These are phyloP conservation scores for Tuctoria greenei DNA, from an alignment of 176 grass and related monocot species.

Conservation along the genomic window DNA sequence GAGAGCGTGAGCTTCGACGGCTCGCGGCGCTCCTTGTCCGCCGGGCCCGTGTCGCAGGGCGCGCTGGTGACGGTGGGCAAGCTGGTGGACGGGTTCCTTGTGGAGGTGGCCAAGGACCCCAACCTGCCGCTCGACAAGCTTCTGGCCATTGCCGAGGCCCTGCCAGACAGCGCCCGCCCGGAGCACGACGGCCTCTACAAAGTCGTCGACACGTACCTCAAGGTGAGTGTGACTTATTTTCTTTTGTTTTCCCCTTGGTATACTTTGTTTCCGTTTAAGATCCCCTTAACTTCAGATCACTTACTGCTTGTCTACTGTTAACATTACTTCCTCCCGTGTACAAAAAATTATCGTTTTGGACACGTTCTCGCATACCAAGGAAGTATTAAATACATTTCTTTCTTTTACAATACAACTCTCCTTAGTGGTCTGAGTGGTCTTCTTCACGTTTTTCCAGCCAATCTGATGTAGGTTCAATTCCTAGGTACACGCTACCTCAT, in stretches of 20 bases:
- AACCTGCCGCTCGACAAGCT: slow-evolving; percentile 79
- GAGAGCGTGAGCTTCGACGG: slow-evolving; percentile 90
- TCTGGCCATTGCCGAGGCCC: slow-evolving; percentile 72
- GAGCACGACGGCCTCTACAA: slow-evolving; percentile 92
- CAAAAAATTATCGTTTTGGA: no score
- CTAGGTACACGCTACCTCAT: no score
- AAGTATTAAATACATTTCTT: no score
- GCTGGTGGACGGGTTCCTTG: slow-evolving; percentile 70
- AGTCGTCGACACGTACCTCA: slow-evolving; percentile 85
- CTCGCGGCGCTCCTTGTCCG: slow-evolving; percentile 59
- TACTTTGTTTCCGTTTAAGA: background rate
- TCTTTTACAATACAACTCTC: no score
- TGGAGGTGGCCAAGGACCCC: slow-evolving; percentile 61
- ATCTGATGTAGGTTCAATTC: no score
- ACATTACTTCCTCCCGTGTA: no score
- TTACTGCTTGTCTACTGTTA: no score
- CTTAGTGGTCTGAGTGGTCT: no score
- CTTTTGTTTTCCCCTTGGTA: background rate
- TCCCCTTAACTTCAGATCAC: background rate
- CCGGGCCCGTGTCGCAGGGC: slow-evolving; percentile 60
- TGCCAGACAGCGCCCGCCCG: slow-evolving; percentile 61
- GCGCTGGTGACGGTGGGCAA: slow-evolving; percentile 65
- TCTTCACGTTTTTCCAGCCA: no score
- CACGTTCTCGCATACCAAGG: no score
- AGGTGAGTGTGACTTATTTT: slow-evolving; percentile 38